Base-by-base conservation (phyloP, 768 basidiomycete species). In the Pisolithus orientalis region DNA sequence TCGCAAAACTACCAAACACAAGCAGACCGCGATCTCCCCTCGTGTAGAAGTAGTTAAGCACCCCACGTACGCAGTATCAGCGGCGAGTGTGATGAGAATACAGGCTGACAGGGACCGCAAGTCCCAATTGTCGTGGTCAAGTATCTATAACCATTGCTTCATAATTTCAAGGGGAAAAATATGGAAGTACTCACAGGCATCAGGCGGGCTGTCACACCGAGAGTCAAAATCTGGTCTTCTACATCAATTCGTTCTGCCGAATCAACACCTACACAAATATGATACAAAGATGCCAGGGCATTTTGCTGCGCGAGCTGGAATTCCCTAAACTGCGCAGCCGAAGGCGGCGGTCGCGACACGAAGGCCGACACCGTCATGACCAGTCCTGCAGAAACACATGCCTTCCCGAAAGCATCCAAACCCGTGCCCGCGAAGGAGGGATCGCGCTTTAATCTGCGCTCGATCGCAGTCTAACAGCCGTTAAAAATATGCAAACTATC, bases 351-450 rank as follows among this genome's bases (percentile, higher is more conserved):
- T 38, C 29, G 57, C 9, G 44, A 63, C 8, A 61, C 51, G 21
- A 70, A 45, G 24, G 52, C 53, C 17, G 67, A 47, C 50, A 69
- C 53, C 3, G 62, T 55, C 42, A 61, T 63, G 14, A 65, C 65
- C 40, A 70, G 62, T 4, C 68, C 68, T 14, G 62, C 49, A 5
- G 59, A 49, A 25, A 63, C 44, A 14, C 63, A 64, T 42, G 61
- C 59, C 24, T 56, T 54, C 37, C 52, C 59, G 32, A 68, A 67
- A 5, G 32, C 39, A 45, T 54, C 56, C 13, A 49, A 49, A 10
- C 49, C 50, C 25, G 16, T n/a, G 6, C 28, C 9, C n/a, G 27
- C 34, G 6, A 14, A 27, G 21, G n/a, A 21, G 16, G 21, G n/a
- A 7, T n/a, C 7, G 11, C 46, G 39, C 50, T 25, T 16, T 42